Base-by-base conservation (phyloP, 805 yeast species). In the Metschnikowia continentalis region DNA sequence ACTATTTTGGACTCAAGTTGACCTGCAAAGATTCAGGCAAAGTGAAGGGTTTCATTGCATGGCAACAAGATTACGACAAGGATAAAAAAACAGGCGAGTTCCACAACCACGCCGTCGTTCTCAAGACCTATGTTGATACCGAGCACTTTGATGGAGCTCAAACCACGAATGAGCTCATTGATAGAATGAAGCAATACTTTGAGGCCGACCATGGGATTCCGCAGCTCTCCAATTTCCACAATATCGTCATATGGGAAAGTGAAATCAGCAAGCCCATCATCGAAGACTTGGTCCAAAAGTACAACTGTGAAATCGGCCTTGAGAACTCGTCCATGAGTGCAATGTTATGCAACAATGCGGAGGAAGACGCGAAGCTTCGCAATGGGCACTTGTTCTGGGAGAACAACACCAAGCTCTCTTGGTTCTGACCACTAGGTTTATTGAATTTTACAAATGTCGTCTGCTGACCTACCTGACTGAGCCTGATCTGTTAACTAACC, bases 251-350 rank as follows among this genome's bases (percentile, higher is more conserved):
- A 33, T 66, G 77, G 78, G 73, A 68, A 54, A 57, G 67, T 11
- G 74, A 74, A 54, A 43, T 67, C 23, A 46, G 61, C 17, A 48
- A 54, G 7, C 22, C 48, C 1, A 54, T 61, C 20, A 46, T 51
- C n/a, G 15, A 51, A n/a, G 51, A 49, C 36, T 48, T 70, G 43
- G 47, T 57, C 6, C 46, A 54, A 3, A 42, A 53, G 17, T 60
- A 47, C 51, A 45, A 52, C 14, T 53, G 62, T 35, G 58, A 56
- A 35, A 50, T 44, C n/a, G 68, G 68, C 2, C 45, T 61, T 14
- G 72, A 67, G 37, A 74, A 74, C 49, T 45, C 64, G 4, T 71
- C 76, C 4, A 53, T 68, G 37, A 66, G 75, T 46, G 77, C 77
- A 14, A 54, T 69, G 10, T 60, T 65, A 43, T 58, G 68, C 48